These are phyloP conservation scores for Trichosporon faecale DNA, from an alignment of 1,284 basidiomycete genomes.

Conservation along the genomic window DNA sequence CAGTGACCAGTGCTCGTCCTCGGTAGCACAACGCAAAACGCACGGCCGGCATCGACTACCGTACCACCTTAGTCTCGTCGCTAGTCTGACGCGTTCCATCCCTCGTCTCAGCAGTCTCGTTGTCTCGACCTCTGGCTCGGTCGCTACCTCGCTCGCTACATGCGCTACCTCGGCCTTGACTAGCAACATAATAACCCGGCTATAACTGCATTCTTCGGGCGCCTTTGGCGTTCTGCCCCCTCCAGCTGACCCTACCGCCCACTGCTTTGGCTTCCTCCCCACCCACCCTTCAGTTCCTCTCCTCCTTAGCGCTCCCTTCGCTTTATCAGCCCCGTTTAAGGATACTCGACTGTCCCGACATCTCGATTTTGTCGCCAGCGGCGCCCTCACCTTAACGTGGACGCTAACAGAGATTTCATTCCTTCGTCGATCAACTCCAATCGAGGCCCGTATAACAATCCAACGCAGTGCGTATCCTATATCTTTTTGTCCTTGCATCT, in stretches of 20 bases:
- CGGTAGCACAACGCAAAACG: not conserved
- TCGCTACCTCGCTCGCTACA: not conserved
- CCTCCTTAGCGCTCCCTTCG: not conserved
- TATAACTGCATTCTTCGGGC: not conserved
- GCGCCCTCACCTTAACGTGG: not conserved
- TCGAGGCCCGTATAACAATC: not conserved
- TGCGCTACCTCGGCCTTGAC: not conserved
- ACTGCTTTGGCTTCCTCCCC: not conserved
- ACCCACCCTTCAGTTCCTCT: not conserved
- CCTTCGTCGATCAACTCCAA: not conserved
- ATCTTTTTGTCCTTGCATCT: not conserved
- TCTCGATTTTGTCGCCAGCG: not conserved
- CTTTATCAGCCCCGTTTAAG: not conserved
- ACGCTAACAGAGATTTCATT: not conserved
- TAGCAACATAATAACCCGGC: not conserved
- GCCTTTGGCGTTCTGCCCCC: not conserved
- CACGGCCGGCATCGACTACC: not conserved
- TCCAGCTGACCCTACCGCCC: not conserved
- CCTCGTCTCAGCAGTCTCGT: not conserved
- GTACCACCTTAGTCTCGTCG: not conserved
- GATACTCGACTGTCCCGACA: not conserved
- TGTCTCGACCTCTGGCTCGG: not conserved
- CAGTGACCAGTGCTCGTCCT: not conserved
- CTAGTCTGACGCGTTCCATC: not conserved
- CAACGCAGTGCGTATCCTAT: not conserved